Evolutionary conservation across 75 land plant species (phyloP).

Genomic region (Ceratopteris richardii): DNA sequence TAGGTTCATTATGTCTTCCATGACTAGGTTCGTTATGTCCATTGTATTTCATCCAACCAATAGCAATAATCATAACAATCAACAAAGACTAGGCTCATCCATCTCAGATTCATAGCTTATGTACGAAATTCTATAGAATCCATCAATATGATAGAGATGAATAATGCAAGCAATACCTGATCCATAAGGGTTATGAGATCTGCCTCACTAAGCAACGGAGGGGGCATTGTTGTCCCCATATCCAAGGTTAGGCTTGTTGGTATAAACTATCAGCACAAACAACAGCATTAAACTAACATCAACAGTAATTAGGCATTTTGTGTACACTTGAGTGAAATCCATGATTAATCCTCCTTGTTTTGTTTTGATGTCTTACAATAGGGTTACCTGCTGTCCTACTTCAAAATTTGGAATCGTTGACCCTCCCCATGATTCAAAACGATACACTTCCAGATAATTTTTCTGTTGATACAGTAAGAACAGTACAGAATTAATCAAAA

Average conservation of each 20-base stretch:
- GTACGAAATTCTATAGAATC: no score
- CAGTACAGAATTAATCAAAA: no score
- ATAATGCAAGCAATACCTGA: constrained; percentile 38
- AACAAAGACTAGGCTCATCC: no score
- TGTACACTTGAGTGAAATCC: no score
- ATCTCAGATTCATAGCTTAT: no score
- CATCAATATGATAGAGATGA: neutral
- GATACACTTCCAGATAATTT: constrained; percentile 91
- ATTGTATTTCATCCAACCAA: no score
- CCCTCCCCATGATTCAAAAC: constrained; percentile 86
- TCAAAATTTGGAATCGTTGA: constrained; percentile 70
- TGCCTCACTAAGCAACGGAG: constrained; percentile 89
- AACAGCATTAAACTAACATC: neutral
- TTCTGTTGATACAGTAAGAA: constrained; percentile 31
- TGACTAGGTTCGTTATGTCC: no score
- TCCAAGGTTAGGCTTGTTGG: constrained; percentile 83
- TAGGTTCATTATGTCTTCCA: no score
- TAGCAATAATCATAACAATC: no score
- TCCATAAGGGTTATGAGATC: constrained; percentile 93
- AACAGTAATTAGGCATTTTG: no score
- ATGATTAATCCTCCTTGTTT: no score
- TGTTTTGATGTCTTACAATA: no score
- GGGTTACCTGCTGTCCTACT: constrained; percentile 82
- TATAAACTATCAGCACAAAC: constrained; percentile 43
- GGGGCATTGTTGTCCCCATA: constrained; percentile 81